Percentiles rank a stretch among this genome's conserved stretches.
Conservation (phyloP, 257 asterid species). For the Forsythia viridissima region DNA sequence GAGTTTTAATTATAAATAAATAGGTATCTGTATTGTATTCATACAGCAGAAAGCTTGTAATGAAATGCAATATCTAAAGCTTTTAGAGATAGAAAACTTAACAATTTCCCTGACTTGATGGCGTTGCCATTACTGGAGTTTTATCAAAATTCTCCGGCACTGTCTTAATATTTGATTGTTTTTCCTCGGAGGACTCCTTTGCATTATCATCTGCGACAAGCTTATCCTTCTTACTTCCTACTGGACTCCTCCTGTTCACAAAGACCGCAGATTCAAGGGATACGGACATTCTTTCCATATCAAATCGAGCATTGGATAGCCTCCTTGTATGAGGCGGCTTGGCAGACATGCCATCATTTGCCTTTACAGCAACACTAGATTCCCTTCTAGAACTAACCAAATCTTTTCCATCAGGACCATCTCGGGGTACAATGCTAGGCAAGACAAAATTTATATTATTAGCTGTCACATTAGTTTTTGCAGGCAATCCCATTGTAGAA, state of each 20-base stretch:
- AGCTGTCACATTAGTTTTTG: slow-evolving; percentile 46
- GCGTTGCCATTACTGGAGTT: slow-evolving; percentile 38
- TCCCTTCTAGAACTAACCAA: slow-evolving; percentile 61
- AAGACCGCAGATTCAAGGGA: slow-evolving; percentile 47
- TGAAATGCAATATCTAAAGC: slow-evolving; percentile 14
- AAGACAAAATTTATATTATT: slow-evolving; percentile 52
- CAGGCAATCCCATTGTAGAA: slow-evolving; percentile 42
- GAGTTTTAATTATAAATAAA: not conserved
- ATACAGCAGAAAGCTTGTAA: slow-evolving; percentile 4
- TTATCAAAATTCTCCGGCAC: slow-evolving; percentile 55
- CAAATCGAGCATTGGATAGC: slow-evolving; percentile 57
- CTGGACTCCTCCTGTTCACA: slow-evolving; percentile 34
- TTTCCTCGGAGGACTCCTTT: slow-evolving; percentile 59
- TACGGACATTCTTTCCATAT: slow-evolving; percentile 55
- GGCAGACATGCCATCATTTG: slow-evolving; percentile 40
- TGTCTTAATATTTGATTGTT: slow-evolving; percentile 42
- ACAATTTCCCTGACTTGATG: slow-evolving; percentile 41
- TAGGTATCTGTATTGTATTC: not conserved
- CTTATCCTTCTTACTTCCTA: slow-evolving; percentile 51
- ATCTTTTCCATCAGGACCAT: slow-evolving; percentile 53
- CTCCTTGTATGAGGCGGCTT: slow-evolving; percentile 56
- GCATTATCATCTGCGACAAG: slow-evolving; percentile 48
- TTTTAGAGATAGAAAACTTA: slow-evolving; percentile 26
- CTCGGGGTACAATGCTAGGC: slow-evolving; percentile 78
- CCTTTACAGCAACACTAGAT: slow-evolving; percentile 44